phyloP scores from a whole-genome alignment of 2,329 filamentous ascomycete species.

The Colletotrichum eremochloae region DNA sequence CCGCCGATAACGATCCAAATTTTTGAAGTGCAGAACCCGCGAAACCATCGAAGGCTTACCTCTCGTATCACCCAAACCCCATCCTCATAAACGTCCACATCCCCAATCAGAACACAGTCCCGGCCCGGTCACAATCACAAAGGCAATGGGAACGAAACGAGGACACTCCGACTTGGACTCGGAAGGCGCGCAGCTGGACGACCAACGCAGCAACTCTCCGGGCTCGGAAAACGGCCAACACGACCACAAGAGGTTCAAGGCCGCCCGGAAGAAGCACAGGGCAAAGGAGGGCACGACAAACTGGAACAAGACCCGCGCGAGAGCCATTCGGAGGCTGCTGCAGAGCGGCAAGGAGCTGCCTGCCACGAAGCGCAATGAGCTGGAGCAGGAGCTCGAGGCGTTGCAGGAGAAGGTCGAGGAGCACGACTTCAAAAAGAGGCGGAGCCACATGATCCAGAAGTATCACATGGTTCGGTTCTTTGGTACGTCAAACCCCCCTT shows the following conservation, averaged over 20 bases:
- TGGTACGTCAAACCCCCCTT: constrained; percentile 63
- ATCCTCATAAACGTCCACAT: not conserved
- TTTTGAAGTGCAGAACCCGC: constrained; percentile 43
- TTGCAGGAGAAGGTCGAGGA: constrained; percentile 74
- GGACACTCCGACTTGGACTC: constrained; percentile 44
- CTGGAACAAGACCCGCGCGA: constrained; percentile 78
- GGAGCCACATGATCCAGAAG: constrained; percentile 78
- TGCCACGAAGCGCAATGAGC: constrained; percentile 75
- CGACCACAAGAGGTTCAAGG: constrained; percentile 52
- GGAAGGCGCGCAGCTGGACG: constrained; percentile 28
- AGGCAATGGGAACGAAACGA: constrained; percentile 50
- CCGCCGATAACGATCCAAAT: constrained; percentile 42
- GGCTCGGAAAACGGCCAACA: constrained; percentile 39
- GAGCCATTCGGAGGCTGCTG: constrained; percentile 77
- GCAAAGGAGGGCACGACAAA: constrained; percentile 64
- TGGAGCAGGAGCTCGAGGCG: constrained; percentile 78
- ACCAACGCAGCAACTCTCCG: constrained; percentile 39
- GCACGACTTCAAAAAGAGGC: constrained; percentile 70
- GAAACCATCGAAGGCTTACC: constrained; percentile 20
- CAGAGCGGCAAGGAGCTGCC: constrained; percentile 73
- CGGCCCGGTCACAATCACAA: not conserved
- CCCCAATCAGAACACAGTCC: not conserved
- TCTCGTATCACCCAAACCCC: not conserved
- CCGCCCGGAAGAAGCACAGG: constrained; percentile 55
- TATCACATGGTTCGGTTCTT: constrained; percentile 91